Conservation (phyloP, 2,329 filamentous ascomycete genomes). For the Bipolaris sorokiniana region DNA sequence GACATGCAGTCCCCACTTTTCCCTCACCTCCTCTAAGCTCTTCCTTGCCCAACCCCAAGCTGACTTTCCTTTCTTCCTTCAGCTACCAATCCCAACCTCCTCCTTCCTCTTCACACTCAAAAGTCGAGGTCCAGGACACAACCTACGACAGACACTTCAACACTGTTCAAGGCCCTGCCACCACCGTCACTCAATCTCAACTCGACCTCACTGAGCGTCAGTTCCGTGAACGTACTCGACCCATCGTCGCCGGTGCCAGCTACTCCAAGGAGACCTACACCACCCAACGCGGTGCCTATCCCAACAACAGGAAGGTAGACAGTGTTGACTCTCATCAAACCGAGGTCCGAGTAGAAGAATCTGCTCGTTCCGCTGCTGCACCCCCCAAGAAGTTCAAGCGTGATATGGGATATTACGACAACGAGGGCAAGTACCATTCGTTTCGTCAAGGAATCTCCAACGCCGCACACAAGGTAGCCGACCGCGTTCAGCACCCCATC, state of each 20-base stretch:
- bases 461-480: conserved; percentile 58
- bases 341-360: conserved; percentile 58
- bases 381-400: conserved; percentile 56
- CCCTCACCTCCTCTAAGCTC: conserved; percentile 39
- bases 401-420: conserved; percentile 83
- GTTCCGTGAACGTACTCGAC: conserved; percentile 68
- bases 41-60: conserved; percentile 43
- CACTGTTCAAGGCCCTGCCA: conserved; percentile 56
- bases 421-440: conserved; percentile 76
- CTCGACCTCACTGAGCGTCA: conserved; percentile 65
- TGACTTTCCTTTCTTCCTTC: conserved; percentile 47
- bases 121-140: conserved; percentile 68
- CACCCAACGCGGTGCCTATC: conserved; percentile 51
- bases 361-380: conserved; percentile 60
- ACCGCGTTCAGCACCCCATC: conserved; percentile 69
- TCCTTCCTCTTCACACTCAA: conserved; percentile 63
- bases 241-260: conserved; percentile 56
- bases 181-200: conserved; percentile 63
- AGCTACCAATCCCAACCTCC: conserved; percentile 64
- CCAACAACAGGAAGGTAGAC: conserved; percentile 44
- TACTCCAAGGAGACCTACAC: conserved; percentile 50
- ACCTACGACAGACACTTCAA: conserved; percentile 56
- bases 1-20: conserved; percentile 49
- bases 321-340: conserved; percentile 48
- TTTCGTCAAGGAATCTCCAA: conserved; percentile 74